These are phyloP conservation scores for Carex sylvatica DNA, from an alignment of 202 grass and related monocot species.

Conservation along the genomic window DNA sequence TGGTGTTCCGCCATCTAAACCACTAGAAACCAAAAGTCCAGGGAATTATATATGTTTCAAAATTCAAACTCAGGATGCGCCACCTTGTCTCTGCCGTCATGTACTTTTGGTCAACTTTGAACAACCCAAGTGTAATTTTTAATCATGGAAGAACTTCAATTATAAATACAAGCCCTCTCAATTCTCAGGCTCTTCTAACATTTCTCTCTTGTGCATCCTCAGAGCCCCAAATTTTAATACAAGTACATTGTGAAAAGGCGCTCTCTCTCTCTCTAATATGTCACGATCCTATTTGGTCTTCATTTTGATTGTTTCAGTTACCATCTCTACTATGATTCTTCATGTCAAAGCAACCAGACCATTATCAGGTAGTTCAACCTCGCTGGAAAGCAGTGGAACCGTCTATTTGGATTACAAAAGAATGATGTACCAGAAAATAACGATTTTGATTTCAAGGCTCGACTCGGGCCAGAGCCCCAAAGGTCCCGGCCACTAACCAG, in stretches of 20 bases:
- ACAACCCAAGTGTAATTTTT: conserved; percentile 16
- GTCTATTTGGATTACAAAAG: not conserved
- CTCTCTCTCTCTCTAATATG: not conserved
- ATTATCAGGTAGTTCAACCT: not conserved
- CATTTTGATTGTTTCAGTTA: conserved; percentile 9
- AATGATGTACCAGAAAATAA: conserved; percentile 7
- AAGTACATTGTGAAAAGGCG: not conserved
- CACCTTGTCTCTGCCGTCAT: conserved; percentile 16
- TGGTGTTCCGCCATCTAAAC: not conserved
- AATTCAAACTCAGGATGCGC: conserved; percentile 14
- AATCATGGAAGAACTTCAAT: not conserved
- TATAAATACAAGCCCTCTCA: conserved; percentile 24
- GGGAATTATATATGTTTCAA: not conserved
- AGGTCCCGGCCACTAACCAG: conserved; percentile 22
- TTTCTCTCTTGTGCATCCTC: not conserved
- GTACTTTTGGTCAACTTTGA: conserved; percentile 30
- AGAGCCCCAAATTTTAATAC: not conserved
- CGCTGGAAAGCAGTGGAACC: not conserved
- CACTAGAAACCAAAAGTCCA: not conserved
- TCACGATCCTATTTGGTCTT: not conserved
- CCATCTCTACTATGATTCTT: conserved; percentile 6
- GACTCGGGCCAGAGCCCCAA: conserved; percentile 14
- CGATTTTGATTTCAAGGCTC: not conserved
- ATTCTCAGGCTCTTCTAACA: not conserved
- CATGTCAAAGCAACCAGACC: conserved; percentile 17